phyloP scores from a whole-genome alignment of 179 eudicot genomes.

The Pouteria campechiana region DNA sequence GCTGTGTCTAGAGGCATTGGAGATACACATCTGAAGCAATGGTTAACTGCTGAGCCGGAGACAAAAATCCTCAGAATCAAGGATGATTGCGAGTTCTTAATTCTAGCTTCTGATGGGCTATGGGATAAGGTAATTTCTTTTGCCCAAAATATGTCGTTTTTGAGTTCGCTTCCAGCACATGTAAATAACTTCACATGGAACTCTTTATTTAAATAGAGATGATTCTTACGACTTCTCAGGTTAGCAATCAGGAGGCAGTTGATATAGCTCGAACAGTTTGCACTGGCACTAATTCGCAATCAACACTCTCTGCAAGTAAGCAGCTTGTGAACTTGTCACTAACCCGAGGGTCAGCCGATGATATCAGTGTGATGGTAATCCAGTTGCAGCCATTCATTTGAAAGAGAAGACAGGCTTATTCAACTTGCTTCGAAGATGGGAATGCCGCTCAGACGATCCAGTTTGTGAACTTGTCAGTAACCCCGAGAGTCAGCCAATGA shows the following conservation, averaged over 20 bases:
- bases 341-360: slow-evolving; percentile 64
- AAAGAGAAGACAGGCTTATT: too few relatives aligned
- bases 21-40: slow-evolving; percentile 73
- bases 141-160: background rate
- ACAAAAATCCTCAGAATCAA: slow-evolving; percentile 36
- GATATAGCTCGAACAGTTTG: slow-evolving; percentile 40
- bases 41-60: slow-evolving; percentile 83
- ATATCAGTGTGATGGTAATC: slow-evolving; percentile 64
- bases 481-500: slow-evolving; percentile 74
- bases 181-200: background rate
- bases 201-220: too few relatives aligned
- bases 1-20: slow-evolving; percentile 92
- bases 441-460: too few relatives aligned
- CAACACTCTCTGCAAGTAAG: slow-evolving; percentile 43
- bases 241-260: slow-evolving; percentile 74
- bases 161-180: background rate
- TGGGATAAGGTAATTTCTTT: slow-evolving; percentile 63
- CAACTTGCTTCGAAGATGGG: too few relatives aligned
- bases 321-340: slow-evolving; percentile 52
- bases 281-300: slow-evolving; percentile 13
- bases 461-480: too few relatives aligned
- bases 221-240: too few relatives aligned
- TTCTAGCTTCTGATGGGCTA: slow-evolving; percentile 91
- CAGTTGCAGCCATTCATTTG: too few relatives aligned
- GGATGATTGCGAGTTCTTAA: slow-evolving; percentile 51